Evolutionary conservation across 768 basidiomycete genomes (phyloP), one percentile per base, ranked within the genome.

Genomic region (Flagelloscypha sp.): DNA sequence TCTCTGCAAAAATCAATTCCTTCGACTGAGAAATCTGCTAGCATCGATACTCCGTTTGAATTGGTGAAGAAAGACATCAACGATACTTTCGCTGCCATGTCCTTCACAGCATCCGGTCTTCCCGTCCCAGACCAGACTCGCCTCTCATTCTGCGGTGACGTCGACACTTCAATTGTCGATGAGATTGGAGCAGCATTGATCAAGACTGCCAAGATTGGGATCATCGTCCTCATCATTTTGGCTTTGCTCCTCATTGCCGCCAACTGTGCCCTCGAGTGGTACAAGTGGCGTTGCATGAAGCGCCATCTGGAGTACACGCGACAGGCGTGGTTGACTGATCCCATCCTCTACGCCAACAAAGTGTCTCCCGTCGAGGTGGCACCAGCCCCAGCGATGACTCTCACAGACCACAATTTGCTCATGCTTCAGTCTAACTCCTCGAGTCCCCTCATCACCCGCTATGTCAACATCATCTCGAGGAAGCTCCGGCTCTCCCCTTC

Each of bases 51-150:
- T 0, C 94, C 94, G 0, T 95, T 98, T 51, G 86, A 95, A 49
- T 63, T 75, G 3, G 56, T 97, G 35, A 95, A 92, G 57, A 65
- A 75, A 41, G 86, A 93, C 33, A 90, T 98, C 56, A 94, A 94
- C 52, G 69, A 79, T 38, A 92, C 89, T 0, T 84, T 95, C 44
- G 50, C 69, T 20, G 70, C 71, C n/a, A 65, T 93, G 25, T 62
- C 66, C 23, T 84, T 92, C 57, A 70, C 86, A 48, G 65, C 81
- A 6, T 74, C 78, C 7, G 55, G 74, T 7, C 70, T 95, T 16
- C 85, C 92, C 8, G 69, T 93, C 7, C 93, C 93, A 0, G 64
- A 66, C 24, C 70, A 74, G 49, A 77, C 76, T 44, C 63, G 65
- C 0, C 59, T 94, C 37, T 55, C 73, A 6, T 86, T 98, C 53